Percentiles rank a stretch among this genome's conserved stretches.
Evolutionary conservation across 169 alveolate species (phyloP).

Genomic region (Plasmodium yoelii): DNA sequence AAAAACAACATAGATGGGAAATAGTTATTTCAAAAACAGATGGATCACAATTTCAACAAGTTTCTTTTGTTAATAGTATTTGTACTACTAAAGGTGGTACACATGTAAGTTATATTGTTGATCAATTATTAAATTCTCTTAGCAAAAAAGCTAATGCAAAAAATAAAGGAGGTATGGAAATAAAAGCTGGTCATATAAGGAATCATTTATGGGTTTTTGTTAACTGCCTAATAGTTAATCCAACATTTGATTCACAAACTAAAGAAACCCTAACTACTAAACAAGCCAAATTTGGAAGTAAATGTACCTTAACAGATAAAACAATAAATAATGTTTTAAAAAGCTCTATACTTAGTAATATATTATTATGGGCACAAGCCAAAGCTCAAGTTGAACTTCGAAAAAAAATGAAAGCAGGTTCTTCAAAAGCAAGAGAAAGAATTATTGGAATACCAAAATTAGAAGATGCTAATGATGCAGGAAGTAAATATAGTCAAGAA

Average conservation of each 20-base stretch:
- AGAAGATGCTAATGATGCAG: constrained; percentile 99
- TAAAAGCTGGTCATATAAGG: constrained; percentile 94
- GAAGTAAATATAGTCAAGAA: constrained; percentile 93
- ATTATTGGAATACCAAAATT: constrained; percentile 96
- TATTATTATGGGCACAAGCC: constrained; percentile 94
- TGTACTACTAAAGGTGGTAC: constrained; percentile 99
- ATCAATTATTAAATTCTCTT: constrained; percentile 95
- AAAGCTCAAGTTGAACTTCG: constrained; percentile 94
- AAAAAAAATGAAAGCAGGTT: constrained; percentile 88
- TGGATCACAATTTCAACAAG: constrained; percentile 95
- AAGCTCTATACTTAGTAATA: constrained; percentile 92
- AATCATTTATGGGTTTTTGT: constrained; percentile 97
- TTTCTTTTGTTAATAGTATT: constrained; percentile 98
- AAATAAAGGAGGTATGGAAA: constrained; percentile 95
- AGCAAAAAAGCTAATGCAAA: constrained; percentile 93
- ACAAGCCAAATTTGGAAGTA: constrained; percentile 92
- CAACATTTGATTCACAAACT: constrained; percentile 99
- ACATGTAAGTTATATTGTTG: constrained; percentile 97
- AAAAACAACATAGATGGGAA: constrained; percentile 89
- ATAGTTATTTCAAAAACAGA: constrained; percentile 90
- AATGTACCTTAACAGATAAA: constrained; percentile 91
- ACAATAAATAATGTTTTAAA: constrained; percentile 91
- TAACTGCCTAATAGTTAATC: constrained; percentile 97
- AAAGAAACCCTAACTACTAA: constrained; percentile 97
- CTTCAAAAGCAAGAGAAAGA: constrained; percentile 84